Conservation (phyloP, 352 stramenopile genomes). For the Pythium myriotylum region DNA sequence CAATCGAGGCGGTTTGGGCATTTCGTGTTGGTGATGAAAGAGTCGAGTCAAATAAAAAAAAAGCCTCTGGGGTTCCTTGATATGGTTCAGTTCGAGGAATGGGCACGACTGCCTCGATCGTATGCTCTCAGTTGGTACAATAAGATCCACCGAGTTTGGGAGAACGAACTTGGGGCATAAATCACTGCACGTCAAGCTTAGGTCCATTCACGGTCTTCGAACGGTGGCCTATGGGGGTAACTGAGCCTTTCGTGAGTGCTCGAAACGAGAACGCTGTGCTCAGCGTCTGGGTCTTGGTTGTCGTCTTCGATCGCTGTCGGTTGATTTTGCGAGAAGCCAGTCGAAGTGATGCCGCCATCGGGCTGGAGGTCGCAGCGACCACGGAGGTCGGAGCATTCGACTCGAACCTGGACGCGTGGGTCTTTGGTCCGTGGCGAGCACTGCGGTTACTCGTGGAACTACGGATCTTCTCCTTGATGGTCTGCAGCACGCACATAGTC, state of each 20-base stretch:
- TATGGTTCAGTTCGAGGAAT: too few relatives aligned
- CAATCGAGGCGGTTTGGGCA: too few relatives aligned
- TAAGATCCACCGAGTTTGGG: too few relatives aligned
- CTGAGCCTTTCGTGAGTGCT: background rate
- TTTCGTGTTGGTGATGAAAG: too few relatives aligned
- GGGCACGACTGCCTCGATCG: too few relatives aligned
- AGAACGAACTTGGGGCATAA: too few relatives aligned
- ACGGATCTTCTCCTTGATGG: conserved; percentile 15
- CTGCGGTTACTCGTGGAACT: conserved; percentile 4
- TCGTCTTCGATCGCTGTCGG: background rate
- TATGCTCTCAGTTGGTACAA: too few relatives aligned
- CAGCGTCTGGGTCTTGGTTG: background rate
- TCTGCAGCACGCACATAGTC: conserved; percentile 20
- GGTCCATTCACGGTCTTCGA: background rate
- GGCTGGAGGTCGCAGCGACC: background rate
- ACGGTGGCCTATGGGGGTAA: background rate
- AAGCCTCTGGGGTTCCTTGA: too few relatives aligned
- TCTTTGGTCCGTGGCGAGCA: background rate
- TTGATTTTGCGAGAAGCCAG: background rate
- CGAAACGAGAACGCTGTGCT: background rate
- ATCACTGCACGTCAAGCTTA: background rate
- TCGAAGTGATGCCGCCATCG: background rate
- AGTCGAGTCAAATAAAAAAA: too few relatives aligned
- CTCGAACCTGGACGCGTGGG: background rate
- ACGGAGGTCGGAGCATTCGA: background rate